These are phyloP conservation scores for Solanum pimpinellifolium DNA, from an alignment of 257 asterid species.

Conservation along the genomic window DNA sequence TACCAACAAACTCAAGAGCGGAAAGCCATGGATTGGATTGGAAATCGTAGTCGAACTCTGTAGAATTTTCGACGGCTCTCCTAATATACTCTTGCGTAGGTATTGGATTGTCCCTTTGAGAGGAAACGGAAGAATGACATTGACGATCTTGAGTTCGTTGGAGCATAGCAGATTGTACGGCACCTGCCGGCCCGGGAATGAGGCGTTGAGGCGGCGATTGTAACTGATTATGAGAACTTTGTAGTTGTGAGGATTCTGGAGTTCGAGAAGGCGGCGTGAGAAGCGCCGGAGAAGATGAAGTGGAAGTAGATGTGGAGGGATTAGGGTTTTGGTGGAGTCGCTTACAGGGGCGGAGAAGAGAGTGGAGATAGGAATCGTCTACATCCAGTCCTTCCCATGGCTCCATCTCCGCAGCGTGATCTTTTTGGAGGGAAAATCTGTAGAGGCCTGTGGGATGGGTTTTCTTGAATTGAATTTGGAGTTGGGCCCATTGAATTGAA, in stretches of 20 bases:
- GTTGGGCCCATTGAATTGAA: too few relatives aligned
- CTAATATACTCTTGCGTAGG: constrained; percentile 69
- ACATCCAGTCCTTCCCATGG: constrained; percentile 77
- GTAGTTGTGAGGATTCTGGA: constrained; percentile 4
- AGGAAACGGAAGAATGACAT: background rate
- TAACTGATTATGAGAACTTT: background rate
- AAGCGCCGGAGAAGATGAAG: constrained; percentile 2
- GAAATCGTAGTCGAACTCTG: constrained; percentile 72
- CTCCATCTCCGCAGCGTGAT: constrained; percentile 16
- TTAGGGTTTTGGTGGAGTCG: constrained; percentile 22
- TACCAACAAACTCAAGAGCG: constrained; percentile 68
- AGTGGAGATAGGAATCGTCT: constrained; percentile 86
- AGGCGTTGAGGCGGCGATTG: constrained; percentile 10
- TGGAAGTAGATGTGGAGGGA: constrained; percentile 6
- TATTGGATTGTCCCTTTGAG: constrained; percentile 5
- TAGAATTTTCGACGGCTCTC: constrained; percentile 57
- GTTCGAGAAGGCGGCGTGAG: constrained; percentile 11
- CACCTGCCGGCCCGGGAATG: constrained; percentile 87
- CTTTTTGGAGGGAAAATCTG: constrained; percentile 39
- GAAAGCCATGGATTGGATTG: constrained; percentile 49
- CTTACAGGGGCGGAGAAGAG: constrained; percentile 87
- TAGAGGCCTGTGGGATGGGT: background rate
- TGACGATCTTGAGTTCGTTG: constrained; percentile 34
- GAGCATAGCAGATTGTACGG: constrained; percentile 62
- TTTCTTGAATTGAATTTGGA: background rate